Base-by-base conservation (phyloP, 495 filamentous ascomycete genomes). In the Aspergillus steynii region DNA sequence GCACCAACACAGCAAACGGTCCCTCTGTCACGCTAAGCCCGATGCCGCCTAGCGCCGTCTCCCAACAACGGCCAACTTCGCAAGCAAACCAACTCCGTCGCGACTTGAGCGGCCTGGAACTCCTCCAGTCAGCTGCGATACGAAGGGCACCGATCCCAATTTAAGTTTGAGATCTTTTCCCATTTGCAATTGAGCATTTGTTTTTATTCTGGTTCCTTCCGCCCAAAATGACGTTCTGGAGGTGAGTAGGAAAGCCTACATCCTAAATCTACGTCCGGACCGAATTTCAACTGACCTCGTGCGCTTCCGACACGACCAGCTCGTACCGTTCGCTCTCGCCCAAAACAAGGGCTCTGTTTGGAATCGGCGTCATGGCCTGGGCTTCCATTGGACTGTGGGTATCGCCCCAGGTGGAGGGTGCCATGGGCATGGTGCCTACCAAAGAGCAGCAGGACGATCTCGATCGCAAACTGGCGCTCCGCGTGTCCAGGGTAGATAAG, bases 301-400 rank as follows among this genome's bases (percentile, higher is more conserved):
- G 6, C n/a, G 20, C 37, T 50, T 1, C 37, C 7, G 14, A 32
- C 31, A 32, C 12, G 14, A 49, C n/a, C 65, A 87, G 84, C 64
- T 83, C 79, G 65, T 91, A 90, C 74, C 80, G 76, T 63, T 75
- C 70, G 59, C 83, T 91, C 53, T 62, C 80, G 32, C 83, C 86
- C 4, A 82, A 83, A 65, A 87, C 87, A 5, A 84, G 88, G 50
- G 74, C 87, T 55, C 66, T 87, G 29, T 77, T 91, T 69, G 88
- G 90, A 55, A 59, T 84, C 56, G 86, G 86, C 63, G 71, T 89
- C 45, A 86, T 91, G 70, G 83, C 80, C 31, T 91, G 86, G 77
- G 86, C 86, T 0, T 72, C 70, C n/a, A 70, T 86, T 37, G 88
- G 85, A 12, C 74, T 90, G 15, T 78, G 78, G 63, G 67, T 83